These are phyloP conservation scores for Hericium erinaceus DNA, from an alignment of 768 basidiomycete species.

Conservation along the genomic window DNA sequence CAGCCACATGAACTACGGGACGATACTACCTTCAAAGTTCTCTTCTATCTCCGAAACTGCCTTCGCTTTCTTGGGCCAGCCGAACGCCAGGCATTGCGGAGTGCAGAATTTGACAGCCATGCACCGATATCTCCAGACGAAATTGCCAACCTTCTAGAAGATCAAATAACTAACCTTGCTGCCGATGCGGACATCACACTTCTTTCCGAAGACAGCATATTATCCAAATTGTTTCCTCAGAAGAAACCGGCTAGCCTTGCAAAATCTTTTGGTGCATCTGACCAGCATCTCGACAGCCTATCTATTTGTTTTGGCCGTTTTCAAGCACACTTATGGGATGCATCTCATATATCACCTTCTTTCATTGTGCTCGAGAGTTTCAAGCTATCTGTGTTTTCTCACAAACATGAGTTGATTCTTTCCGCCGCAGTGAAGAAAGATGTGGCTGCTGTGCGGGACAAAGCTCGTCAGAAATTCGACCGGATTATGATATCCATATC, in stretches of 20 bases:
- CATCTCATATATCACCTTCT: slow-evolving; percentile 6
- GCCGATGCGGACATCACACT: slow-evolving; percentile 5
- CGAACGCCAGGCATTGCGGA: slow-evolving; percentile 19
- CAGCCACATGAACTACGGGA: slow-evolving; percentile 57
- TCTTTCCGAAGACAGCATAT: slow-evolving; percentile 10
- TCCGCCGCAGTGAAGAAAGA: slow-evolving; percentile 8
- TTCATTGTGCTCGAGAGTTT: slow-evolving; percentile 1
- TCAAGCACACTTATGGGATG: slow-evolving; percentile 4
- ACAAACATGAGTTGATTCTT: slow-evolving; percentile 4
- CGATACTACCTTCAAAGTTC: slow-evolving; percentile 62
- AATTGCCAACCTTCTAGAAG: slow-evolving; percentile 6
- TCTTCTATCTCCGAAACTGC: slow-evolving; percentile 69
- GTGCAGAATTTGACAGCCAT: slow-evolving; percentile 13
- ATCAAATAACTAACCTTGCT: slow-evolving; percentile 6
- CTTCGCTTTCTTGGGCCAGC: slow-evolving; percentile 33
- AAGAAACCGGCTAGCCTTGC: neutral
- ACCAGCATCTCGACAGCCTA: neutral
- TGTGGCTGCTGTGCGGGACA: slow-evolving; percentile 3
- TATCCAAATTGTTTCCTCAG: slow-evolving; percentile 11
- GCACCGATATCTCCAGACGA: slow-evolving; percentile 7
- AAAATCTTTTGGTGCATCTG: neutral
- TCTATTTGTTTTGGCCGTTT: neutral
- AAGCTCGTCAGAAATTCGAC: slow-evolving; percentile 3
- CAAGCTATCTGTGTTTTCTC: neutral
- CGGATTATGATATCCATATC: slow-evolving; percentile 8